Percentiles rank a stretch among this genome's conserved stretches.
phyloP scores from a whole-genome alignment of 768 basidiomycete genomes.

The Glaciozyma antarctica region DNA sequence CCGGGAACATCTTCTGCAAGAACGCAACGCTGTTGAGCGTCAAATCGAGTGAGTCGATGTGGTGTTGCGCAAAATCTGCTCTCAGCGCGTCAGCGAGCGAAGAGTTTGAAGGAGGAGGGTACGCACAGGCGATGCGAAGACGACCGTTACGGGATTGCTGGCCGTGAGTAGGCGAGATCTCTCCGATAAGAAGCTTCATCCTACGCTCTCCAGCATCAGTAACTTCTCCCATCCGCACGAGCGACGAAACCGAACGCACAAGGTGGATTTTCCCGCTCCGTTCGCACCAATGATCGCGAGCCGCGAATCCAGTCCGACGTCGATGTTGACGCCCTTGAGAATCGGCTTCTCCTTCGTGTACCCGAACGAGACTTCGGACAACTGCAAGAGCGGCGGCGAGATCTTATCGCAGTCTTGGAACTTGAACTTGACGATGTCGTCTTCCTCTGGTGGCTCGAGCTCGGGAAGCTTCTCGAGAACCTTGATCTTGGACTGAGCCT shows the following conservation, averaged over 20 bases:
- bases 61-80: conserved; percentile 87
- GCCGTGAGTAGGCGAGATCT: conserved; percentile 62
- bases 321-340: conserved; percentile 70
- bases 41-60: conserved; percentile 80
- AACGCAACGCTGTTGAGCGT: conserved; percentile 87
- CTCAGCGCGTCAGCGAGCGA: background rate
- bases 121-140: conserved; percentile 63
- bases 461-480: conserved; percentile 82
- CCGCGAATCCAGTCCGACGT: conserved; percentile 86
- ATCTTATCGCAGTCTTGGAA: conserved; percentile 97
- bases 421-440: conserved; percentile 89
- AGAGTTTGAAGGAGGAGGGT: background rate
- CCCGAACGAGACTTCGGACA: conserved; percentile 82
- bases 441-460: conserved; percentile 80
- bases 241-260: conserved; percentile 48
- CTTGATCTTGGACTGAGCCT: conserved; percentile 64
- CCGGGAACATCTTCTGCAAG: conserved; percentile 82
- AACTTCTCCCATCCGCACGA: background rate
- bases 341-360: conserved; percentile 65
- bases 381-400: conserved; percentile 85
- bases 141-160: conserved; percentile 85
- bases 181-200: conserved; percentile 84
- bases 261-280: conserved; percentile 90
- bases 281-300: conserved; percentile 51
- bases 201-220: conserved; percentile 42